Evolutionary conservation across 306 rosid species (phyloP), one percentile per base, ranked within the genome.

Genomic region (Inga leiocalycina): DNA sequence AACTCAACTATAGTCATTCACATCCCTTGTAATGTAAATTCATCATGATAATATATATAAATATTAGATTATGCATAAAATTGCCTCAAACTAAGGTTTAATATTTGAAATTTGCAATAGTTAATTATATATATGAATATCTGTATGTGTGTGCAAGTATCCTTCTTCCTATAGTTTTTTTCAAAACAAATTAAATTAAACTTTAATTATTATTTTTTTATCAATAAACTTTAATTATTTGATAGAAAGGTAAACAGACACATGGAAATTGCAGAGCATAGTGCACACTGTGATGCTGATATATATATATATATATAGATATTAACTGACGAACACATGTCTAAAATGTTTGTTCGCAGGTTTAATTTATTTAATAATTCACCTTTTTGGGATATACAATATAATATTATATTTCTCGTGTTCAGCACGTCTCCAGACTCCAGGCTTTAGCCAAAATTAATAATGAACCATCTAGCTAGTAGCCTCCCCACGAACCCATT

Each of bases 401-500:
- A 16, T 13, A 69, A 41, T 32, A 32, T 10, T 44, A 68, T 35
- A 37, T 68, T 68, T 7, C 4, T 68, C 52, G 54, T 45, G 22
- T 72, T 51, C 39, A 11, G 24, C 76, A 45, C 34, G 39, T 45
- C 14, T 72, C 76, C 41, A 72, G 16, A 11, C 14, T 68, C 14
- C 54, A 71, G 14, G 39, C 24, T 73, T 48, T 48, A 48, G 41
- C 61, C 3, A 27, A 27, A 27, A 61, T 5, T 81, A 35, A 14
- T 49, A 49, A 71, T 44, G 56, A 22, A 45, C n/a, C 27, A 3
- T 11, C 34, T 49, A 49, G 69, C 45, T 37, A 65, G 71, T 74
- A 74, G 84, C 44, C 67, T 64, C 52, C 69, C 74, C 80, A 81
- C 80, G 80, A 16, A 81, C 75, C 84, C 84, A 81, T 81, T 81